Evolutionary conservation across 164 flowering plant species (phyloP).

Genomic region (Cinnamomum chago): DNA sequence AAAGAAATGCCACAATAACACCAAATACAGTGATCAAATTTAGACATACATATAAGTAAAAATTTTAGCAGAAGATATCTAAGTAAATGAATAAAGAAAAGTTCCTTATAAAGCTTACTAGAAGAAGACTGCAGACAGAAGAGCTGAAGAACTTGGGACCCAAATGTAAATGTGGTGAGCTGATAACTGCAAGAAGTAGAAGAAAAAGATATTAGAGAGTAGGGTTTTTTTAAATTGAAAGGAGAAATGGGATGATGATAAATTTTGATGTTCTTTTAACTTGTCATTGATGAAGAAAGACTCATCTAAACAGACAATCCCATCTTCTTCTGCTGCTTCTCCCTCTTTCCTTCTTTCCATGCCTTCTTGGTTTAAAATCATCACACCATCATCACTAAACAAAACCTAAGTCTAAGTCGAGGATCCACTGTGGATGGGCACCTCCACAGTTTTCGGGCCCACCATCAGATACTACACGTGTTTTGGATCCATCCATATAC

Average conservation of each 20-base stretch:
- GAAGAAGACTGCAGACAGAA: constrained; percentile 82
- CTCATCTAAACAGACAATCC: constrained; percentile 64
- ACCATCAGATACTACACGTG: too few relatives aligned
- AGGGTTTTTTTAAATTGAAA: background rate
- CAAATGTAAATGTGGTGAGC: constrained; percentile 74
- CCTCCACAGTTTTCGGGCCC: too few relatives aligned
- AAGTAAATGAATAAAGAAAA: background rate
- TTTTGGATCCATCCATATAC: too few relatives aligned
- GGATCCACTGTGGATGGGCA: too few relatives aligned
- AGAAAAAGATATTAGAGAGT: background rate
- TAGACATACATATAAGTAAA: background rate
- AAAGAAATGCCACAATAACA: background rate
- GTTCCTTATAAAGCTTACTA: constrained; percentile 37
- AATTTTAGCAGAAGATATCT: background rate
- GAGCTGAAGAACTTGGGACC: constrained; percentile 70
- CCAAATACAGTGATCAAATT: too few relatives aligned
- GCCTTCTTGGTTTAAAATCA: background rate
- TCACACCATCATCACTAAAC: too few relatives aligned
- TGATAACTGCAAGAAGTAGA: constrained; percentile 54
- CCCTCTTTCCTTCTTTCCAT: constrained; percentile 20
- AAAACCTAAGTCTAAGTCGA: too few relatives aligned
- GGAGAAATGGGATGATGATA: background rate
- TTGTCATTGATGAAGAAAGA: constrained; percentile 86
- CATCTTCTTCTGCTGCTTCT: constrained; percentile 37
- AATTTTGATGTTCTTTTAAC: constrained; percentile 25